Base-by-base conservation (phyloP, 1,139 yeast species). In the Candida anutae region DNA sequence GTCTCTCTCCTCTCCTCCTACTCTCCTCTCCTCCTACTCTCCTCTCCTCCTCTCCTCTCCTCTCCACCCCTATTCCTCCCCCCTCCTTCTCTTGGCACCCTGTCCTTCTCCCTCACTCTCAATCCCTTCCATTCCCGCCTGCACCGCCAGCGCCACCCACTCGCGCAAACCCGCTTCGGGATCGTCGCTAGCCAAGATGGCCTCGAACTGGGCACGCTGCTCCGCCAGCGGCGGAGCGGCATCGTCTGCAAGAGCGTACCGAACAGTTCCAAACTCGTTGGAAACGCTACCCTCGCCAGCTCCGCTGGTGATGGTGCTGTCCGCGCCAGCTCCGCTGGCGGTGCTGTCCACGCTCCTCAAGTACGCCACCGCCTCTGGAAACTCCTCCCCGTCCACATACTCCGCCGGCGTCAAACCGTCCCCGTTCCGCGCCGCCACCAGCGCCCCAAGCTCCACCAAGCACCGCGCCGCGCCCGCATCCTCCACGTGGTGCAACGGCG, bases 401-500 rank as follows among this genome's bases (percentile, higher is more conserved):
- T 77, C 74, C 14, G 74, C 62, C 3, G 83, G 72, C 3, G 87
- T 85, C 45, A 72, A 69, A 3, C 84, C 94, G 22, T 83, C 94
- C 23, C 57, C 52, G 49, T 90, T 90, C 48, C 65, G 72, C 26
- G 73, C 43, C 27, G 55, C 70, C 50, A 62, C 66, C 52, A 84
- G 80, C 1, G 90, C 95, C 2, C 69, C 64, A 22, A 76, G 64
- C 42, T 75, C 82, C 1, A 90, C 64, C 32, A 90, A 57, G 20
- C 64, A 46, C 40, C 68, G 70, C 2, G 95, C 96, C 1, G 76
- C 68, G 2, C 51, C 58, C 1, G 71, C 55, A 33, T 77, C 81
- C 48, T 93, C 98, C 16, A 77, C 85, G 39, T 87, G 94, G 50
- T 90, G 97, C 37, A 90, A 62, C 0, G 98, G 97, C 0, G 97